Evolutionary conservation across 1,284 basidiomycete genomes (phyloP).

Genomic region (Ustilago cynodontis): DNA sequence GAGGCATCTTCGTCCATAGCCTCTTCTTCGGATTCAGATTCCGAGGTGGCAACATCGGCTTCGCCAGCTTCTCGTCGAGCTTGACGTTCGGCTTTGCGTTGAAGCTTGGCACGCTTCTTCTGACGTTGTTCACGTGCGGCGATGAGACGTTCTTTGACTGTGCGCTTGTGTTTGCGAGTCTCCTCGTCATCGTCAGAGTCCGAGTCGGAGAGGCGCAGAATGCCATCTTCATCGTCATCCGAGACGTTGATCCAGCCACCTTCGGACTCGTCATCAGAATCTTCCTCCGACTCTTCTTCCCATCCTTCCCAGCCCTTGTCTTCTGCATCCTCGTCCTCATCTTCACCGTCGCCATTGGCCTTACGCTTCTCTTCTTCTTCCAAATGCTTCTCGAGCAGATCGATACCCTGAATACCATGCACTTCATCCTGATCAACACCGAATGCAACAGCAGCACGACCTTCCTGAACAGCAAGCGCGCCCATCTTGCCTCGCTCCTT

Average conservation of each 20-base stretch:
- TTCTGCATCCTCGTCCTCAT: slow-evolving; percentile 72
- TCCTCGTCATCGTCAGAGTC: slow-evolving; percentile 85
- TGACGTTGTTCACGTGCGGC: slow-evolving; percentile 53
- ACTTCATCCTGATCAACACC: slow-evolving; percentile 80
- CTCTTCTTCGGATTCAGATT: slow-evolving; percentile 60
- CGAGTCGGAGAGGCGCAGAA: slow-evolving; percentile 73
- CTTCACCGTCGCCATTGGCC: slow-evolving; percentile 67
- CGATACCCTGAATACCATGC: slow-evolving; percentile 84
- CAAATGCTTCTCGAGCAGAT: slow-evolving; percentile 67
- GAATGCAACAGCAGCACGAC: slow-evolving; percentile 74
- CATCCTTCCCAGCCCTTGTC: slow-evolving; percentile 88
- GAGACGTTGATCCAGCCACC: slow-evolving; percentile 85
- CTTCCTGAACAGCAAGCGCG: slow-evolving; percentile 58
- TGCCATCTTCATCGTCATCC: slow-evolving; percentile 78
- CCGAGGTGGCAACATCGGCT: slow-evolving; percentile 62
- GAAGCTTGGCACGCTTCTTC: slow-evolving; percentile 51
- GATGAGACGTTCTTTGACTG: slow-evolving; percentile 46
- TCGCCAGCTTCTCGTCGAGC: slow-evolving; percentile 64
- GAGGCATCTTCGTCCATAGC: slow-evolving; percentile 74
- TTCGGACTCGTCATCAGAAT: slow-evolving; percentile 76
- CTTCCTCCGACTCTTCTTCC: slow-evolving; percentile 84
- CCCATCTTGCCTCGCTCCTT: slow-evolving; percentile 77
- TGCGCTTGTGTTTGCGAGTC: slow-evolving; percentile 39
- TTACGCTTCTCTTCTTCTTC: slow-evolving; percentile 48
- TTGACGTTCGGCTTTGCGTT: slow-evolving; percentile 63